A percentile compares a stretch with the other conserved stretches of the same genome.
Evolutionary conservation across 176 grass and related monocot genomes (phyloP).

Genomic region (Ensete ventricosum): DNA sequence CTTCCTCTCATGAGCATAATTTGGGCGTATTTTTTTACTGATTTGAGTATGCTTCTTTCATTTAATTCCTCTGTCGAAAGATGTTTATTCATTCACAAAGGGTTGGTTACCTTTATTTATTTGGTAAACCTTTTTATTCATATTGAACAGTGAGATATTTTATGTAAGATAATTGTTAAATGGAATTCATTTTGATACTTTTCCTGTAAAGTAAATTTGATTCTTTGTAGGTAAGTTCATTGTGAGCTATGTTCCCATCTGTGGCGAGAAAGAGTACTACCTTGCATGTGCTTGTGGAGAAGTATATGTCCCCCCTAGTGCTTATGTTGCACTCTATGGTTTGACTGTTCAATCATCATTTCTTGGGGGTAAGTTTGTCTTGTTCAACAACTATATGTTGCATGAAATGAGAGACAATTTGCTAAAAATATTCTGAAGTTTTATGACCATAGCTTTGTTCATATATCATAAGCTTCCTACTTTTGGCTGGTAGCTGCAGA

Average conservation of each 20-base stretch:
- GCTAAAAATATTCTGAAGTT: not conserved
- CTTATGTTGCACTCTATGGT: slow-evolving; percentile 88
- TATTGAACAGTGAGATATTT: not conserved
- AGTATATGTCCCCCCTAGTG: slow-evolving; percentile 84
- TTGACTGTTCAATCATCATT: slow-evolving; percentile 79
- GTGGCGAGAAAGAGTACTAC: slow-evolving; percentile 97
- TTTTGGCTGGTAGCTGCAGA: not conserved
- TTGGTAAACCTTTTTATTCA: not conserved
- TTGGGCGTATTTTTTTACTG: not conserved
- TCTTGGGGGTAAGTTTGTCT: slow-evolving; percentile 63
- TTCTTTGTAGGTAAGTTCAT: slow-evolving; percentile 74
- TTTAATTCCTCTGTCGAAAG: not conserved
- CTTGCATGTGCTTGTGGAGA: slow-evolving; percentile 78
- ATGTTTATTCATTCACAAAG: not conserved
- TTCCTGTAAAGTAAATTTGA: slow-evolving; percentile 9
- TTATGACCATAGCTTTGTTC: not conserved
- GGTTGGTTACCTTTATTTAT: not conserved
- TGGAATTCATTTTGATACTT: not conserved
- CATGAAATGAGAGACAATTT: not conserved
- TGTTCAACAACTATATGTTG: not conserved
- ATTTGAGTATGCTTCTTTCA: not conserved
- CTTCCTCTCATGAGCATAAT: not conserved
- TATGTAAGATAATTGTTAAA: not conserved
- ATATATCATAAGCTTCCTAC: not conserved
- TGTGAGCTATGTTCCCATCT: slow-evolving; percentile 82